phyloP scores from a whole-genome alignment of 1,284 basidiomycete genomes.

The Neolentinus lepideus region DNA sequence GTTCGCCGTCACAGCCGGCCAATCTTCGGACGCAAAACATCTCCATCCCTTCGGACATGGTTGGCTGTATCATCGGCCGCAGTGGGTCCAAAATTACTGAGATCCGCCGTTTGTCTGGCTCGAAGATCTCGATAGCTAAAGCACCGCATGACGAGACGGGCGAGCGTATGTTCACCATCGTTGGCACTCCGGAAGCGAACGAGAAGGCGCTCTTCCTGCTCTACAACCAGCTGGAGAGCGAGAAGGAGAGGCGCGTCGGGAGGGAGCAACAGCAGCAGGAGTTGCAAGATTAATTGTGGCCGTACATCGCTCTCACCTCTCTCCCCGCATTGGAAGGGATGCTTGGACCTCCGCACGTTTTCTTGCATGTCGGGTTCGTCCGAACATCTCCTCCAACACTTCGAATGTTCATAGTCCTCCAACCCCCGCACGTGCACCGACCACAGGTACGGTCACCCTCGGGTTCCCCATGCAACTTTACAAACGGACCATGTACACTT shows the following conservation, averaged over 20 bases:
- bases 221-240: conserved; percentile 94
- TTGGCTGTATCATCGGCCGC: conserved; percentile 95
- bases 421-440: background rate
- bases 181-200: conserved; percentile 93
- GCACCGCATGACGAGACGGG: conserved; percentile 97
- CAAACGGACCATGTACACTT: background rate
- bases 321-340: background rate
- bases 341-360: background rate
- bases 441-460: background rate
- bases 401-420: background rate
- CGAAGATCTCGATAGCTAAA: conserved; percentile 97
- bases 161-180: conserved; percentile 99
- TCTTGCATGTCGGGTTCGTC: background rate
- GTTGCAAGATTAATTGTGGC: background rate
- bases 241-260: conserved; percentile 88
- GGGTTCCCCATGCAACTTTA: background rate
- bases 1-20: conserved; percentile 50
- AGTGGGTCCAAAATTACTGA: conserved; percentile 98
- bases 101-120: conserved; percentile 93
- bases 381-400: background rate
- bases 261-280: conserved; percentile 63
- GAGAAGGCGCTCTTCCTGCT: conserved; percentile 96
- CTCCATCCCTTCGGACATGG: conserved; percentile 98
- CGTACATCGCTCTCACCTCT: background rate
- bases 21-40: conserved; percentile 98